Conservation (phyloP, 2,329 filamentous ascomycete genomes). For the Aspergillus fijiensis region DNA sequence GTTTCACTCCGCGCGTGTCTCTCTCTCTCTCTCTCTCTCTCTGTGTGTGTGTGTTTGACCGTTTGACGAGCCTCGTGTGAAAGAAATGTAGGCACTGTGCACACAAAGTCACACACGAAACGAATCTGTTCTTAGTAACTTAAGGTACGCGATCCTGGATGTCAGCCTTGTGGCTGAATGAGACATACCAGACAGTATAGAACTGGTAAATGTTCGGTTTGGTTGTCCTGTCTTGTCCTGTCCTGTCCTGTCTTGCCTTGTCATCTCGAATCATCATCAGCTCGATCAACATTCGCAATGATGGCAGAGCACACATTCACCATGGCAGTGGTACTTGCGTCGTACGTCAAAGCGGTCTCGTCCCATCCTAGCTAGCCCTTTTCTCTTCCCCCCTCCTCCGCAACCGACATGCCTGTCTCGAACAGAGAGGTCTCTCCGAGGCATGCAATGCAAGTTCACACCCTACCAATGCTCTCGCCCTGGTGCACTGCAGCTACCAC, state of each 20-base stretch:
- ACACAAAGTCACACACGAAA: neutral
- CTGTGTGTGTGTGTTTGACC: neutral
- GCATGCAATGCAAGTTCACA: slow-evolving; percentile 2
- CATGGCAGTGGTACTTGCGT: slow-evolving; percentile 3
- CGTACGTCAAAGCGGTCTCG: neutral
- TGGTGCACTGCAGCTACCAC: neutral
- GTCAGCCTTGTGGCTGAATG: slow-evolving; percentile 7
- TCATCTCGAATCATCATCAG: neutral
- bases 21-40: neutral
- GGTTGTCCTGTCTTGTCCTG: slow-evolving; percentile 10
- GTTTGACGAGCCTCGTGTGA: slow-evolving; percentile 8
- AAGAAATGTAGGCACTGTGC: neutral
- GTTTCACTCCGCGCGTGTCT: neutral
- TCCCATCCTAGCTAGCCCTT: no score
- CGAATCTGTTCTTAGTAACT: neutral
- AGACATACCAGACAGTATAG: neutral
- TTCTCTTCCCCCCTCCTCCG: neutral
- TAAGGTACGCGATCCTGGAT: slow-evolving; percentile 1
- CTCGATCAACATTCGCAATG: neutral
- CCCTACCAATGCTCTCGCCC: slow-evolving; percentile 1
- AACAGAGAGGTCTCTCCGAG: neutral
- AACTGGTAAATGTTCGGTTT: neutral
- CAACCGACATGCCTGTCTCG: slow-evolving; percentile 1
- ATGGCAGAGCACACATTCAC: neutral
- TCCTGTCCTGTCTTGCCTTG: neutral